phyloP scores from a whole-genome alignment of 2,329 filamentous ascomycete genomes.

The Dactylonectria estremocensis region DNA sequence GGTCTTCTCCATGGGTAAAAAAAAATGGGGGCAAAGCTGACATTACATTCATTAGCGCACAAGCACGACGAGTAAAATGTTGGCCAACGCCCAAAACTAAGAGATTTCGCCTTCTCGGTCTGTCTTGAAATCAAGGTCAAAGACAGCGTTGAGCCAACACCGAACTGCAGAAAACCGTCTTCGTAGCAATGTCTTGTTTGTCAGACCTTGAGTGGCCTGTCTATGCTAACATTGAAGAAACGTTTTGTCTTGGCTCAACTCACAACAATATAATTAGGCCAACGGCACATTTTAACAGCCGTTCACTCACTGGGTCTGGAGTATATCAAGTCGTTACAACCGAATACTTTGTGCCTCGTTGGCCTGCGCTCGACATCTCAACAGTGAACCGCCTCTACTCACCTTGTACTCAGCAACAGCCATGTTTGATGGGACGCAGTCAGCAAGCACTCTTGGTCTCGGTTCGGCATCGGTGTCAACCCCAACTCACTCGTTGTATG shows the following conservation, averaged over 20 bases:
- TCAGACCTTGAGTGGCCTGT: not conserved
- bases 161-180: slow-evolving; percentile 12
- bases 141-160: slow-evolving; percentile 1
- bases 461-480: not conserved
- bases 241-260: not conserved
- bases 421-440: slow-evolving; percentile 1
- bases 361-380: not conserved
- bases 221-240: not conserved
- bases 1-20: not conserved
- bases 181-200: not conserved
- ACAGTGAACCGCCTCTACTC: not conserved
- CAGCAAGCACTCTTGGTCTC: slow-evolving; percentile 9
- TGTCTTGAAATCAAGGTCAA: slow-evolving; percentile 8
- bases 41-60: slow-evolving; percentile 1
- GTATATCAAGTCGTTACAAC: slow-evolving; percentile 11
- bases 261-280: not conserved
- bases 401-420: not conserved
- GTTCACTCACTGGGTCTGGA: slow-evolving; percentile 8
- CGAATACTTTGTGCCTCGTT: slow-evolving; percentile 8
- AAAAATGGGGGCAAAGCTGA: slow-evolving; percentile 1
- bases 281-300: slow-evolving; percentile 1
- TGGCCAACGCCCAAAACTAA: not conserved
- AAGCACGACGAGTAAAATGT: slow-evolving; percentile 4
- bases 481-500: slow-evolving; percentile 7
- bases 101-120: not conserved